A percentile compares a stretch with the other conserved stretches of the same genome.
These are phyloP conservation scores for Trichoderma simmonsii DNA, from an alignment of 2,329 filamentous ascomycete species.

Conservation along the genomic window DNA sequence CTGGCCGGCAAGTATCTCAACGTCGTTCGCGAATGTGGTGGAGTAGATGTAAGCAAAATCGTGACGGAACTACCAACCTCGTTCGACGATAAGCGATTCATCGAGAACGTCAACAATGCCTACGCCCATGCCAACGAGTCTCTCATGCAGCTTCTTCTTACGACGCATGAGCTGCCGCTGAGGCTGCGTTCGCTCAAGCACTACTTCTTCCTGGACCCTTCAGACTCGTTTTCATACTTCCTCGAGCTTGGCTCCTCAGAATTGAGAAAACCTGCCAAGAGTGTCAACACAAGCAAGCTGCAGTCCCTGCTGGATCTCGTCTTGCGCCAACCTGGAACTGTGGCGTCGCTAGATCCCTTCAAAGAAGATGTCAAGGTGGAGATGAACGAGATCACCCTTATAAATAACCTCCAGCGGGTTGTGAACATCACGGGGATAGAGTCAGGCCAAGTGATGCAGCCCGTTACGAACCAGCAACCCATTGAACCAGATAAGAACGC, in stretches of 20 bases:
- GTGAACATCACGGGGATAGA: slow-evolving; percentile 96
- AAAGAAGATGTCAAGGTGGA: slow-evolving; percentile 98
- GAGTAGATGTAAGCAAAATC: slow-evolving; percentile 87
- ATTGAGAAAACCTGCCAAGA: slow-evolving; percentile 81
- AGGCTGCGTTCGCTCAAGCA: slow-evolving; percentile 90
- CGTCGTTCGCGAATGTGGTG: slow-evolving; percentile 93
- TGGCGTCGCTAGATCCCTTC: slow-evolving; percentile 91
- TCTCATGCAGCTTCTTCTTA: slow-evolving; percentile 83
- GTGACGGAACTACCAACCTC: slow-evolving; percentile 85
- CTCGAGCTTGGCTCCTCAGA: slow-evolving; percentile 88
- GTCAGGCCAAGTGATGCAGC: slow-evolving; percentile 77
- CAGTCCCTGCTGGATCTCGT: slow-evolving; percentile 96
- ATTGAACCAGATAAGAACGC: slow-evolving; percentile 84
- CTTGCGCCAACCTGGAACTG: slow-evolving; percentile 90
- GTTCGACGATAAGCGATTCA: slow-evolving; percentile 86
- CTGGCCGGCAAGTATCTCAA: slow-evolving; percentile 97
- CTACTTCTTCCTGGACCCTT: slow-evolving; percentile 97
- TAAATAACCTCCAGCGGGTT: slow-evolving; percentile 91
- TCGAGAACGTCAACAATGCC: slow-evolving; percentile 93
- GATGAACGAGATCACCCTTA: slow-evolving; percentile 92
- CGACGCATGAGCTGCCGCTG: slow-evolving; percentile 85
- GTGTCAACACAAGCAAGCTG: slow-evolving; percentile 87
- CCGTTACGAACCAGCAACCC: slow-evolving; percentile 58
- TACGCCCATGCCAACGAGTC: slow-evolving; percentile 96
- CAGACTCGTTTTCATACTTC: slow-evolving; percentile 98